Evolutionary conservation across 208 protist species (phyloP), one percentile per base, ranked within the genome.

Genomic region (Acanthamoeba sp.): DNA sequence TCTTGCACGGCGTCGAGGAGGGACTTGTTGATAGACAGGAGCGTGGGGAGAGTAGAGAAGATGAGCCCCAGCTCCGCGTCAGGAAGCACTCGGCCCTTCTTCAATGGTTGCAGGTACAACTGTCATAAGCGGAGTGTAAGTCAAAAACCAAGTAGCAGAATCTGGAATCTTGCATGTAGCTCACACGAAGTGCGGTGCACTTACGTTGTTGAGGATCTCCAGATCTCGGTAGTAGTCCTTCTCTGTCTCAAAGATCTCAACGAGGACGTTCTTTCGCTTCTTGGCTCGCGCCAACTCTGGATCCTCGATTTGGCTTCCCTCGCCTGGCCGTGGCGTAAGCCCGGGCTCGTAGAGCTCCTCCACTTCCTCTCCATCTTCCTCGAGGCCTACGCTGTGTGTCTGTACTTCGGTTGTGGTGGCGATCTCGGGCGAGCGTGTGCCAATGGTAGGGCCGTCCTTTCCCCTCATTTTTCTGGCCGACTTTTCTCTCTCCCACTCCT

Each of bases 191-290:
- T n/a, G n/a, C n/a, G n/a, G 55, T 24, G 18, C 18, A 38, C 38
- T 34, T 48, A 82, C 71, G 40, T 40, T 82, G 40, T 82, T 82
- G 9, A 82, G 71, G 38, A 82, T 82, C 38, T 82, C 71, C 38
- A 82, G 38, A 20, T 82, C 71, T 34, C 71, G 71, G 71, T 82
- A 82, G 71, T 82, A 82, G 71, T 82, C 71, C 36, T 40, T 48
- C 71, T 82, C 71, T 20, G 71, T 82, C 71, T 82, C 71, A 16
- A 48, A 0, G 38, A 82, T 82, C n/a, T 82, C 71, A 6, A 40
- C 32, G 71, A 82, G 34, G 5, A 82, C 71, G 9, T 82, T 40
- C 71, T 16, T 32, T 10, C 71, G 34, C 71, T 20, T 82, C 38
- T 50, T 40, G 22, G 71, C 71, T 27, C 71, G 71, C 18, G 38